Base-by-base conservation (phyloP, 148 eudicot genomes). In the Drosera capensis region DNA sequence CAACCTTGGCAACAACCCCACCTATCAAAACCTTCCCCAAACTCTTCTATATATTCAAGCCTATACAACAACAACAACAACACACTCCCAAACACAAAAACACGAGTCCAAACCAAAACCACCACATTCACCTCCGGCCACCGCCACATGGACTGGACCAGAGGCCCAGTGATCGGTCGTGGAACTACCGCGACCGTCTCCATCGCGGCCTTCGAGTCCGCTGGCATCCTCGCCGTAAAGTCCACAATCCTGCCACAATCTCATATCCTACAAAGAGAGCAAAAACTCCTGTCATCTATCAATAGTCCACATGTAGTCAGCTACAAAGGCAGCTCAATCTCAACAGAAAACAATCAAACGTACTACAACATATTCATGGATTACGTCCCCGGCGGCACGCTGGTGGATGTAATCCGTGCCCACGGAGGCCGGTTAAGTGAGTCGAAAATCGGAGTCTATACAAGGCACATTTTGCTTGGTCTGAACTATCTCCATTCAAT, bases 121-220 rank as follows among this genome's bases (percentile, higher is more conserved):
- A 4, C 45, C 43, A 11, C 20, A 14, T 2, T 11, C 48, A 25
- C 46, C 3, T 41, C 23, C 46, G 23, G 8, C 16, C 17, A 40
- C 21, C 37, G 34, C 1, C 14, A 45, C 7, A 75, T 75, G 82
- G 74, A 61, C 17, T 75, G 77, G 77, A 68, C 58, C n/a, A 65
- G 78, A 55, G 82, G 78, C 50, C 72, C 24, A 44, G 40, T 36
- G 44, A 52, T 76, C 43, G 82, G 82, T 57, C 72, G 67, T 17
- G 82, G 82, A 34, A 59, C 75, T 23, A 44, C 74, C 21, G 82
- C 82, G 47, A 54, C 67, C 28, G 82, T 76, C 56, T 68, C 72
- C 14, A 20, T 38, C 41, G 78, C 82, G 29, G 40, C 55, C 8
- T 62, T 64, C 6, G 44, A 5, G 2, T 51, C 64, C 39, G 72